Evolutionary conservation across 2,329 filamentous ascomycete species (phyloP), one percentile per base, ranked within the genome.

Genomic region (Fusarium sp.): DNA sequence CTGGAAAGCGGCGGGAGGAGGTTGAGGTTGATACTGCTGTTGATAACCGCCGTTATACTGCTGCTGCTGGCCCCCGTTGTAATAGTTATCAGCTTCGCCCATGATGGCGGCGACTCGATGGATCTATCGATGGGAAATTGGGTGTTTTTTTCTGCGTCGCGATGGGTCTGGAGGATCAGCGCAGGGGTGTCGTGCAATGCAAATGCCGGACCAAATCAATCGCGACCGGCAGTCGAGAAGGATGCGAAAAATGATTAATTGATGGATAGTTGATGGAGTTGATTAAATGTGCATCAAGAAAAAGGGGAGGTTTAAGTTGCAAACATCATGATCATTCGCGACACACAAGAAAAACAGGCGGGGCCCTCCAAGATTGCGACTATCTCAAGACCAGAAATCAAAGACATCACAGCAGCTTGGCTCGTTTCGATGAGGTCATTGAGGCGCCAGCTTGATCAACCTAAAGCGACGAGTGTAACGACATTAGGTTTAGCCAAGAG

Each of bases 11-110:
- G 72, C 55, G 27, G 68, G 58, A 4, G 68, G 68, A 27, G 64
- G 64, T 40, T 75, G 75, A 46, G 72, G 74, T 49, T 79, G 77
- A 7, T 70, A 70, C 56, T 75, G 71, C 15, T 75, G 71, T 47
- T 75, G 72, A 18, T 69, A 71, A 32, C 69, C 62, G 4, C 52
- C 65, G 32, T 74, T 74, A 40, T 76, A 65, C 48, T 74, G 75
- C 29, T 63, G 66, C 46, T 72, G 67, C 44, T 72, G 71, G 41
- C 72, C 71, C 24, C 65, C 52, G 44, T 75, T 77, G 67, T 72
- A 75, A 69, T 81, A 80, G 27, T 59, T 72, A 71, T 81, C 79
- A 34, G 76, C 70, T 71, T 80, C 78, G 60, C 78, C 78, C 80
- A 81, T 81, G 62, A 57, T 66, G 66, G 47, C 51, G 54, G 38